Percentiles rank a stretch among this genome's conserved stretches.
phyloP scores from a whole-genome alignment of 305 asterid species.

The Caryopteris hybrid region DNA sequence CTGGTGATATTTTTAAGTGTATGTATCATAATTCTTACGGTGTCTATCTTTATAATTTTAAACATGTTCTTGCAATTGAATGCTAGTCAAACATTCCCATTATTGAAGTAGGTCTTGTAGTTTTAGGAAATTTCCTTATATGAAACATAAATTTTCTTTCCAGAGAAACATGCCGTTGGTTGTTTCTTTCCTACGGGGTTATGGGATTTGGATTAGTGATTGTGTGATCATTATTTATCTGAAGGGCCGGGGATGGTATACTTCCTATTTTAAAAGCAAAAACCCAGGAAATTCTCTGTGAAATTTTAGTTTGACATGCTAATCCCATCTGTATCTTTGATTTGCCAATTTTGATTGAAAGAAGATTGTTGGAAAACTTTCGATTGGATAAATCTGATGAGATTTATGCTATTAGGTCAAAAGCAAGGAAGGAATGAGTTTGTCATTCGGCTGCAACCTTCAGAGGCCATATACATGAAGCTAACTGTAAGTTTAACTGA shows the following conservation, averaged over 20 bases:
- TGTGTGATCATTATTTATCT: not conserved
- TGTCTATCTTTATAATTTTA: not conserved
- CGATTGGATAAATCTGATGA: slow-evolving; percentile 10
- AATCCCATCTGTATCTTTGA: not conserved
- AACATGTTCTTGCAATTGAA: not conserved
- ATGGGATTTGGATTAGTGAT: not conserved
- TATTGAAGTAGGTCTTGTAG: not conserved
- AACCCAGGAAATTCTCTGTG: not conserved
- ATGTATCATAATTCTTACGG: slow-evolving; percentile 19
- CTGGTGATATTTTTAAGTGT: slow-evolving; percentile 88
- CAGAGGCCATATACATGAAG: slow-evolving; percentile 94
- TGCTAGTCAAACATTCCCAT: not conserved
- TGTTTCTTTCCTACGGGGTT: not conserved
- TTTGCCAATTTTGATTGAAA: not conserved
- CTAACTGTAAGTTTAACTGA: slow-evolving; percentile 51
- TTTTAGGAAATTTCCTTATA: not conserved
- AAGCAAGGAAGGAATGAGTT: slow-evolving; percentile 89
- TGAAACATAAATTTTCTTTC: not conserved
- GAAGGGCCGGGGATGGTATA: no score
- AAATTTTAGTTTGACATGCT: not conserved
- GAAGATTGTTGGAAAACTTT: not conserved
- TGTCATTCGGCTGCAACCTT: slow-evolving; percentile 92
- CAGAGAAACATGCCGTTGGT: not conserved
- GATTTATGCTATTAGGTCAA: slow-evolving; percentile 31
- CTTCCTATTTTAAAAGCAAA: no score